Evolutionary conservation across 163 green algal species (phyloP).

Genomic region (Chlorella variabilis): DNA sequence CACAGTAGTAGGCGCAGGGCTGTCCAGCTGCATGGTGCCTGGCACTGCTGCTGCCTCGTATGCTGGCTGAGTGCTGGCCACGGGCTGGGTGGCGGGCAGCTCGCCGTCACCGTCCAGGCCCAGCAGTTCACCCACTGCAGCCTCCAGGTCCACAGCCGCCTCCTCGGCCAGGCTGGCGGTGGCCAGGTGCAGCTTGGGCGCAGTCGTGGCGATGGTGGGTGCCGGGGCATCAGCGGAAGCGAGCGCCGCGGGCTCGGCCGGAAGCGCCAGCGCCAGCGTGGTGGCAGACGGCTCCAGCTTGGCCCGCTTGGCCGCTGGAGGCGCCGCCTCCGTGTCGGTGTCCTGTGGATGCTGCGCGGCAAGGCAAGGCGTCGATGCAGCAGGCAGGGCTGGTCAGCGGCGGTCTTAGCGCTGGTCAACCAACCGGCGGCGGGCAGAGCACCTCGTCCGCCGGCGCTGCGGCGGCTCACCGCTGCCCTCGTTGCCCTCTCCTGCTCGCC

Average conservation of each 20-base stretch:
- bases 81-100: conserved; percentile 14
- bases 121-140: conserved; percentile 4
- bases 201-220: too few species aligned
- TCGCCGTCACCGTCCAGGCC: background rate
- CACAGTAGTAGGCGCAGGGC: background rate
- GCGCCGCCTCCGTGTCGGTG: background rate
- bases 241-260: background rate
- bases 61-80: background rate
- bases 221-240: background rate
- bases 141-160: conserved; percentile 10
- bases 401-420: too few species aligned
- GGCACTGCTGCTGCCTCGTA: background rate
- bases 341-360: background rate
- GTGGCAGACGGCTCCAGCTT: background rate
- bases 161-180: background rate
- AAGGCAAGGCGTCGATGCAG: background rate
- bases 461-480: too few species aligned
- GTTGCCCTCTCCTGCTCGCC: too few species aligned
- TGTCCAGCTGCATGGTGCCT: background rate
- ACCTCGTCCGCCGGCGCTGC: too few species aligned
- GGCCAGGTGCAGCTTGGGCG: background rate
- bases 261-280: background rate
- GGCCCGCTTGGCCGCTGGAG: conserved; percentile 1
- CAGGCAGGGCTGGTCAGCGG: too few species aligned
- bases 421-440: too few species aligned